phyloP scores from a whole-genome alignment of 768 basidiomycete species.

The Mycena polygramma region DNA sequence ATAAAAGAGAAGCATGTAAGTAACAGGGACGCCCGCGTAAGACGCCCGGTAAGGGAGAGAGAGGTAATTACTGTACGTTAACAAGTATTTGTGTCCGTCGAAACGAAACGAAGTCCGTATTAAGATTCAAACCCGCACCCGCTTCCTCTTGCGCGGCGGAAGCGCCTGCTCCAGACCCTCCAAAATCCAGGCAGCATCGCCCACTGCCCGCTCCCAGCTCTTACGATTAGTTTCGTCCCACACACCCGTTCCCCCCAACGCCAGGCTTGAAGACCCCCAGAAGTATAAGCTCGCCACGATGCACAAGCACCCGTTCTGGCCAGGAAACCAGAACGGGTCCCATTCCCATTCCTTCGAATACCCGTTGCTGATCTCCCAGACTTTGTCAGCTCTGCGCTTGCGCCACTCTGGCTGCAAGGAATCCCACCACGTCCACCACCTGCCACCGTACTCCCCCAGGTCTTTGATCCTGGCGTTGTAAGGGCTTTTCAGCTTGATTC shows the following conservation, averaged over 20 bases:
- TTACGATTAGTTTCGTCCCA: neutral
- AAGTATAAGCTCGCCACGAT: constrained; percentile 7
- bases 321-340: neutral
- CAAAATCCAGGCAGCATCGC: neutral
- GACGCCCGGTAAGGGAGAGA: no score
- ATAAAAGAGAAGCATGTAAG: no score
- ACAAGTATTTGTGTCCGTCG: no score
- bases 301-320: neutral
- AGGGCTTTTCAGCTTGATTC: neutral
- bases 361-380: neutral
- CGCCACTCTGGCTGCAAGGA: constrained; percentile 5
- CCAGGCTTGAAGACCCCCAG: neutral
- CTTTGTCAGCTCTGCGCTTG: neutral
- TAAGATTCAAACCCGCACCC: neutral
- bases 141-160: neutral
- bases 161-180: neutral
- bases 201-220: neutral
- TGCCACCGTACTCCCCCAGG: neutral
- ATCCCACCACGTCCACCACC: constrained; percentile 5
- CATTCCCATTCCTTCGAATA: neutral
- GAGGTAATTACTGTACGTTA: no score
- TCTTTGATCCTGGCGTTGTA: neutral
- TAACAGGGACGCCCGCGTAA: no score
- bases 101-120: no score
- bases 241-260: neutral